phyloP scores from a whole-genome alignment of 2,329 filamentous ascomycete genomes.

The Ceratocystis albifundus region DNA sequence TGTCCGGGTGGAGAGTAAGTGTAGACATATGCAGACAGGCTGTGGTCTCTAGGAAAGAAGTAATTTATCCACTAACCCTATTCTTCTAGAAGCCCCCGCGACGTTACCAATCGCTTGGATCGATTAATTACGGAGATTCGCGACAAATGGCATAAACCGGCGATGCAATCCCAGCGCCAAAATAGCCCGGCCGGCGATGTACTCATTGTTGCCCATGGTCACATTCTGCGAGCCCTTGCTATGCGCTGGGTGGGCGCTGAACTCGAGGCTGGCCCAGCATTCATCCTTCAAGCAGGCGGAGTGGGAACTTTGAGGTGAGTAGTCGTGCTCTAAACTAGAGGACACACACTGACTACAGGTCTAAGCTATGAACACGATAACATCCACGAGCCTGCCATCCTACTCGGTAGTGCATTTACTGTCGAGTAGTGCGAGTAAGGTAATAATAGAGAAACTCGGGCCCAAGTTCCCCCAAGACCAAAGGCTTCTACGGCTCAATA shows the following conservation, averaged over 20 bases:
- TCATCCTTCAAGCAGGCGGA: slow-evolving; percentile 82
- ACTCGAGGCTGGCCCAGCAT: slow-evolving; percentile 61
- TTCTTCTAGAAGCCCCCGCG: slow-evolving; percentile 49
- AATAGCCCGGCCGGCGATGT: slow-evolving; percentile 30
- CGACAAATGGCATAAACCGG: slow-evolving; percentile 49
- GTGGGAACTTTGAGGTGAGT: slow-evolving; percentile 63
- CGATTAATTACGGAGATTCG: slow-evolving; percentile 64
- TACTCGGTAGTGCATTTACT: slow-evolving; percentile 61
- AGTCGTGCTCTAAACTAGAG: too few species aligned
- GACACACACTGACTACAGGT: neutral
- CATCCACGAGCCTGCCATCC: slow-evolving; percentile 66
- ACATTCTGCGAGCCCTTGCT: slow-evolving; percentile 78
- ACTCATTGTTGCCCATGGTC: slow-evolving; percentile 72
- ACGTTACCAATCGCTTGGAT: slow-evolving; percentile 64
- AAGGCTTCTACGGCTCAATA: neutral
- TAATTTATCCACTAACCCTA: neutral
- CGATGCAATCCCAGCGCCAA: slow-evolving; percentile 42
- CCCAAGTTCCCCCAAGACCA: neutral
- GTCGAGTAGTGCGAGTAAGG: slow-evolving; percentile 31
- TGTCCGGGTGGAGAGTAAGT: slow-evolving; percentile 73
- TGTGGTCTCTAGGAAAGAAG: too few species aligned
- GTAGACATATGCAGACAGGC: neutral
- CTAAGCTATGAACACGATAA: slow-evolving; percentile 66
- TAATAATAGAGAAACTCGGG: neutral
- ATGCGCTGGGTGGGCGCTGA: slow-evolving; percentile 71